Percentiles rank a stretch among this genome's conserved stretches.
Evolutionary conservation across 2,329 filamentous ascomycete species (phyloP).

Genomic region (Aspergillus sp.): DNA sequence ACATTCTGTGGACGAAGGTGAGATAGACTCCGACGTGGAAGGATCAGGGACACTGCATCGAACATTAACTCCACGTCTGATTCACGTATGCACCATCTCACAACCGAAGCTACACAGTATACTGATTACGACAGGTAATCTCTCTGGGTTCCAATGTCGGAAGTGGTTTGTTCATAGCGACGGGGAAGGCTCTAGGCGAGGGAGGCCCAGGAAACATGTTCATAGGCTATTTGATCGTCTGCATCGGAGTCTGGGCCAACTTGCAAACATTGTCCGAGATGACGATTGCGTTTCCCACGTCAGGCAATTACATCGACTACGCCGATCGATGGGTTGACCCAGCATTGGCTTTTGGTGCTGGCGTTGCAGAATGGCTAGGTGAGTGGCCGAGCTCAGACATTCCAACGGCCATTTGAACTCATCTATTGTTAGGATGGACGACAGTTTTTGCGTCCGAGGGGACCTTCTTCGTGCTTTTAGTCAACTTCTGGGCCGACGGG

Average conservation of each 20-base stretch:
- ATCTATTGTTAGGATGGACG: conserved; percentile 9
- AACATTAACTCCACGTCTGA: not conserved
- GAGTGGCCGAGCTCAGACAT: not conserved
- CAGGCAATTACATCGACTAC: conserved; percentile 43
- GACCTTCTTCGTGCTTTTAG: conserved; percentile 12
- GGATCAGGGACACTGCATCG: not conserved
- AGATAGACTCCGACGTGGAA: not conserved
- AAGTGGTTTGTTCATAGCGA: conserved; percentile 14
- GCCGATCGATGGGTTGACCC: conserved; percentile 43
- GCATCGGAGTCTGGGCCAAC: conserved; percentile 13
- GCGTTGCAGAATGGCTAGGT: conserved; percentile 28
- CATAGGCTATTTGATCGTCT: conserved; percentile 6
- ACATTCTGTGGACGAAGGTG: not conserved
- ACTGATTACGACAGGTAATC: conserved; percentile 1
- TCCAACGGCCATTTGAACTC: not conserved
- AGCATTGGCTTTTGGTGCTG: conserved; percentile 42
- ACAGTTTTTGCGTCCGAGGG: conserved; percentile 10
- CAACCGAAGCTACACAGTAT: not conserved
- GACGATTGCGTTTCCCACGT: conserved; percentile 27
- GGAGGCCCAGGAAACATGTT: conserved; percentile 13
- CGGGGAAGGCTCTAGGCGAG: conserved; percentile 11
- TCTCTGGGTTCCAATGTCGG: conserved; percentile 10
- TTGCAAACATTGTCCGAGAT: conserved; percentile 14
- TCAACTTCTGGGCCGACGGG: conserved; percentile 7
- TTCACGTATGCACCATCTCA: not conserved